Evolutionary conservation across 139 green algal genomes (phyloP).

Genomic region (Nannochloris sp.): DNA sequence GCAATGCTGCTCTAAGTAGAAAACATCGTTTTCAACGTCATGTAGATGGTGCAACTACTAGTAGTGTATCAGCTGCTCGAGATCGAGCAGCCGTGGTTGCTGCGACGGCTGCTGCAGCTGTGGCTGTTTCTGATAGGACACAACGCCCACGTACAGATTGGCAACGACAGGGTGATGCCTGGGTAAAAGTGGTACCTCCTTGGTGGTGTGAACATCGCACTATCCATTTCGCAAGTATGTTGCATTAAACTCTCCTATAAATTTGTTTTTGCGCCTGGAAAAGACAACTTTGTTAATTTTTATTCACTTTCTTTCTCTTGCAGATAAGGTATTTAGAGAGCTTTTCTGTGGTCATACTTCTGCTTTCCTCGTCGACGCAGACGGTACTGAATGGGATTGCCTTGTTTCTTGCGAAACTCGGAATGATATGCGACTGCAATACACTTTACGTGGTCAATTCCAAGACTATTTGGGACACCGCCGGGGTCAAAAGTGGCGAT

Average conservation of each 20-base stretch:
- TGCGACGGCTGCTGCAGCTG: not conserved
- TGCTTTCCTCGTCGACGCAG: slow-evolving; percentile 11
- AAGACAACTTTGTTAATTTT: not conserved
- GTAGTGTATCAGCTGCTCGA: not conserved
- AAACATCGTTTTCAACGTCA: not conserved
- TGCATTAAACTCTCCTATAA: not conserved
- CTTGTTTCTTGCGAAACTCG: slow-evolving; percentile 16
- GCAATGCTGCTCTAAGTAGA: not conserved
- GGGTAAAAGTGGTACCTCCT: slow-evolving; percentile 32
- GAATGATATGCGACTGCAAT: slow-evolving; percentile 30
- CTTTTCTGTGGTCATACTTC: slow-evolving; percentile 11
- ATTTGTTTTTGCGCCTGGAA: too few species aligned
- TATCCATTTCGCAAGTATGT: slow-evolving; percentile 36
- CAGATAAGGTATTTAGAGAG: slow-evolving; percentile 32
- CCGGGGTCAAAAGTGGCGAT: slow-evolving; percentile 9
- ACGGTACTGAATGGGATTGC: slow-evolving; percentile 9
- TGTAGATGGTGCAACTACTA: not conserved
- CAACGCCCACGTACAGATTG: slow-evolving; percentile 27
- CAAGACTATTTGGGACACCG: slow-evolving; percentile 15
- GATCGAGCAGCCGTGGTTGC: not conserved
- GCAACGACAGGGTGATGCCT: slow-evolving; percentile 23
- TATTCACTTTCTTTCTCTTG: not conserved
- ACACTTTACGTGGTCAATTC: slow-evolving; percentile 18
- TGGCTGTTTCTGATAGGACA: not conserved
- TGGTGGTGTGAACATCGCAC: slow-evolving; percentile 36